Conservation (phyloP, 306 rosid species). For the Senna tora region DNA sequence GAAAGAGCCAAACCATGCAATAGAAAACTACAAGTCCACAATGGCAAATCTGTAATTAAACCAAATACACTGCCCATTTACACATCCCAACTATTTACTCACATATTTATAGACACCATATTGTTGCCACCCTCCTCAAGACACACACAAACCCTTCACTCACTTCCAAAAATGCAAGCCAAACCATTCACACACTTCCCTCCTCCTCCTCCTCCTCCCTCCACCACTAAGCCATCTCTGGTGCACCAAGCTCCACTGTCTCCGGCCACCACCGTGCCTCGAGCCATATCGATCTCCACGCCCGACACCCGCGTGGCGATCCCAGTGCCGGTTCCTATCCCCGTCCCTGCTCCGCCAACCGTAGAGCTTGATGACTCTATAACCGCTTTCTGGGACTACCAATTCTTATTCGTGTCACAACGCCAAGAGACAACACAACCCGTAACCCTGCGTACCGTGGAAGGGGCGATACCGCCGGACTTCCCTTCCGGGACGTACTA, state of each 20-base stretch:
- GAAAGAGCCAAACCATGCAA: slow-evolving; percentile 49
- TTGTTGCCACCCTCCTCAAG: slow-evolving; percentile 22
- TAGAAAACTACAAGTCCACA: not conserved
- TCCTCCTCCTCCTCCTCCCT: slow-evolving; percentile 60
- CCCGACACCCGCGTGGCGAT: slow-evolving; percentile 31
- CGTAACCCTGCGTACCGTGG: slow-evolving; percentile 40
- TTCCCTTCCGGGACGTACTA: slow-evolving; percentile 86
- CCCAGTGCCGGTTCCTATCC: not conserved
- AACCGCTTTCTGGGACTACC: slow-evolving; percentile 83
- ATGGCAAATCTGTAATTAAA: slow-evolving; percentile 58
- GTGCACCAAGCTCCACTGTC: slow-evolving; percentile 29
- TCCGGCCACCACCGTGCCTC: slow-evolving; percentile 34
- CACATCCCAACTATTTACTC: slow-evolving; percentile 8
- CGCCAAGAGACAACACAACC: slow-evolving; percentile 62
- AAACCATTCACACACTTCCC: slow-evolving; percentile 44
- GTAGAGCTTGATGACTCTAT: slow-evolving; percentile 55
- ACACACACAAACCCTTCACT: not conserved
- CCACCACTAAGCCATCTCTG: slow-evolving; percentile 43
- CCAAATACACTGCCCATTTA: slow-evolving; percentile 16
- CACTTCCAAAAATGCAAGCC: slow-evolving; percentile 56
- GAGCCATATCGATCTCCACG: slow-evolving; percentile 51
- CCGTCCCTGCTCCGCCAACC: slow-evolving; percentile 31
- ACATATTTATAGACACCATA: slow-evolving; percentile 3
- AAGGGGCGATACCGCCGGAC: slow-evolving; percentile 64
- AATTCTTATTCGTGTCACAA: slow-evolving; percentile 78